Percentiles rank a stretch among this genome's conserved stretches.
Conservation (phyloP, 441 rosid genomes). For the Corymbia citriodora region DNA sequence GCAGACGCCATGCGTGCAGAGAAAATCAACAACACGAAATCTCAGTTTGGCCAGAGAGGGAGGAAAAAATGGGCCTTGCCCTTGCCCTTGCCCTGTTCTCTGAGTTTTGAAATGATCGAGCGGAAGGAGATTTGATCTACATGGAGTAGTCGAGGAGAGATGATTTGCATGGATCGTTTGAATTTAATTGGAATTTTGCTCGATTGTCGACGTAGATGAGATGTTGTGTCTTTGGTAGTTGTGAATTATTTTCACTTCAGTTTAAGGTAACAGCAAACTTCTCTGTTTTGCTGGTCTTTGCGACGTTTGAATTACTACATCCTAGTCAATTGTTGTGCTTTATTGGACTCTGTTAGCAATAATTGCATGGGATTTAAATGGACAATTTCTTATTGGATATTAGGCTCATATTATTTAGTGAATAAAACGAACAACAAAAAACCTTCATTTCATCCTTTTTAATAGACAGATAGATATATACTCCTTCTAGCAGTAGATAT, state of each 20-base stretch:
- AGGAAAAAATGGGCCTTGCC: neutral
- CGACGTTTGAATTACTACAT: neutral
- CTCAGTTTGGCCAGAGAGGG: neutral
- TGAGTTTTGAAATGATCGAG: neutral
- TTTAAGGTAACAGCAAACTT: neutral
- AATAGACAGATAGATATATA: neutral
- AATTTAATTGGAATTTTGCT: neutral
- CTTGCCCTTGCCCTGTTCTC: neutral
- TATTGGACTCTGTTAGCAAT: neutral
- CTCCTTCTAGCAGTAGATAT: neutral
- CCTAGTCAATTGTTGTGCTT: neutral
- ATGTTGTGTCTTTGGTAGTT: neutral
- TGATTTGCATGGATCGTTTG: neutral
- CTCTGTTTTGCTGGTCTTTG: neutral
- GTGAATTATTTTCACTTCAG: neutral
- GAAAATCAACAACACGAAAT: neutral
- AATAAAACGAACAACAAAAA: too few relatives aligned
- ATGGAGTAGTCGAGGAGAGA: neutral
- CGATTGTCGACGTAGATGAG: neutral
- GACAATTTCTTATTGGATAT: too few relatives aligned
- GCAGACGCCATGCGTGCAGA: neutral
- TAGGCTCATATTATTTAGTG: too few relatives aligned
- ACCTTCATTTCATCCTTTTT: neutral
- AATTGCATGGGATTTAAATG: too few relatives aligned
- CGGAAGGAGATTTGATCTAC: neutral